Evolutionary conservation across 1,284 basidiomycete genomes (phyloP), one percentile per base, ranked within the genome.

Genomic region (Ganoderma boninense): DNA sequence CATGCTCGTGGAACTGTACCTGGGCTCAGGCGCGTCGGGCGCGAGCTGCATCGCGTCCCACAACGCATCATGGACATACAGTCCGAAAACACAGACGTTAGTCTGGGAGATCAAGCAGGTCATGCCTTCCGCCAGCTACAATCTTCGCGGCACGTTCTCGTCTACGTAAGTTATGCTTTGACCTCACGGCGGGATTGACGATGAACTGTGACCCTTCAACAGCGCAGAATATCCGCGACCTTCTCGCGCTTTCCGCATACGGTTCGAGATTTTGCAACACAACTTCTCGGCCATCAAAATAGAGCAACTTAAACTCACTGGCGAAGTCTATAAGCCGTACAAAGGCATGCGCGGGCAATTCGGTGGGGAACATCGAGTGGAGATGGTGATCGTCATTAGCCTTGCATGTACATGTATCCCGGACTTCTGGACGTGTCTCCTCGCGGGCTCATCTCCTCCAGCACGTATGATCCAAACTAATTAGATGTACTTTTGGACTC

Each of bases 251-350:
- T 85, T 97, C 69, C 87, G 89, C 65, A 85, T 95, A 43, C 83
- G 82, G 11, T 98, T 95, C 81, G 87, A 89, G 56, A 87, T 96
- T 43, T 86, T 90, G 29, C 89, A 92, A 57, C 85, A 93, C 78
- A 91, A 90, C 49, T 94, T 93, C 79, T 96, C 95, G 1, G 87
- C 91, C 10, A 83, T 98, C 65, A 94, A 93, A 73, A 92, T 98
- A 2, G 94, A 96, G 71, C 92, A 95, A 75, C 87, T 98, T 68
- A 95, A 92, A 78, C 84, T 98, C n/a, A 88, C 88, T 0, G 90
- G 92, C 2, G 93, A 94, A 79, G 81, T 90, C 18, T 97, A 95
- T 84, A 97, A 96, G 81, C 84, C 84, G 5, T 87, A 83, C 74
- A 86, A 89, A 78, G 94, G 93, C 26, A 91, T 95, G 68, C 82